phyloP scores from a whole-genome alignment of 1,284 basidiomycete genomes.

The Pseudozyma hubeiensis region DNA sequence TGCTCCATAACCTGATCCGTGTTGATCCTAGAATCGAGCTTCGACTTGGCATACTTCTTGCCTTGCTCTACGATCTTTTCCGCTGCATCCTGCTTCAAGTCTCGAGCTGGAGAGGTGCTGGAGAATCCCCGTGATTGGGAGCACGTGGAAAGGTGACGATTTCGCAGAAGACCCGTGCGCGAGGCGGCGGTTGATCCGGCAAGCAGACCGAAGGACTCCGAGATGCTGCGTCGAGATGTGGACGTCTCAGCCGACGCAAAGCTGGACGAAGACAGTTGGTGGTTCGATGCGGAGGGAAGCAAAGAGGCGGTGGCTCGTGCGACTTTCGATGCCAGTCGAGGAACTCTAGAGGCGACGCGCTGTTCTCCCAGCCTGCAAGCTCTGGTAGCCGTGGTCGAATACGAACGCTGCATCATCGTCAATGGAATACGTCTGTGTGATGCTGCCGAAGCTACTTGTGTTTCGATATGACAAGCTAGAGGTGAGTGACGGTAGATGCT shows the following conservation, averaged over 20 bases:
- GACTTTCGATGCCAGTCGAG: constrained; percentile 27
- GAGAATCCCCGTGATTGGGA: constrained; percentile 13
- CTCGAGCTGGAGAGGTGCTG: constrained; percentile 5
- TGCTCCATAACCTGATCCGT: neutral
- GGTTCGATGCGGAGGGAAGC: neutral
- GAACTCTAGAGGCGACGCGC: constrained; percentile 37
- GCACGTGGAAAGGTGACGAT: constrained; percentile 27
- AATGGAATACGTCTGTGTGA: neutral
- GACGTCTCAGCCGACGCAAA: constrained; percentile 1
- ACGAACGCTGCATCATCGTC: constrained; percentile 25
- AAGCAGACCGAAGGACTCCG: constrained; percentile 28
- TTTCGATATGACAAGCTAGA: neutral
- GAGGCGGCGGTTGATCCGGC: constrained; percentile 36
- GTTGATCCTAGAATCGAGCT: constrained; percentile 9
- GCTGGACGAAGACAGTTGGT: neutral
- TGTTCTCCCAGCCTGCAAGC: constrained; percentile 36
- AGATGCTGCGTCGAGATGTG: constrained; percentile 25
- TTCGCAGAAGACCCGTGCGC: constrained; percentile 25
- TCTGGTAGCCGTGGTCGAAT: constrained; percentile 18
- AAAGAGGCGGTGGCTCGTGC: neutral
- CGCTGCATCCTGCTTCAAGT: constrained; percentile 30
- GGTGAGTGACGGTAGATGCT: neutral
- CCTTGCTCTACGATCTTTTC: constrained; percentile 31
- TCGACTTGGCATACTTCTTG: constrained; percentile 35
- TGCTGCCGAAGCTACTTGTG: neutral